These are phyloP conservation scores for Isoetes taiwanensis DNA, from an alignment of 75 land plant genomes.

Conservation along the genomic window DNA sequence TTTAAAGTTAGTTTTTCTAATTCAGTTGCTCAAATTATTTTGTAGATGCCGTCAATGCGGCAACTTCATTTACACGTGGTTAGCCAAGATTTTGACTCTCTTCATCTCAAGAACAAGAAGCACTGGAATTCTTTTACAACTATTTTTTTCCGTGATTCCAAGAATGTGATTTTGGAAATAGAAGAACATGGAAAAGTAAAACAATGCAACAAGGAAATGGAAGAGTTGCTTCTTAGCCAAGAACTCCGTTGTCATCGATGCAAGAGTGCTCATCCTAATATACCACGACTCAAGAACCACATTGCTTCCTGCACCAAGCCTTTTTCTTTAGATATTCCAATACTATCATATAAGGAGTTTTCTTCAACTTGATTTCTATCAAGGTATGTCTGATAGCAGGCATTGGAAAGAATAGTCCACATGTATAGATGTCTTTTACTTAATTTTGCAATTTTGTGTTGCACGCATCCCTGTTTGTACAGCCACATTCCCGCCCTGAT, in stretches of 20 bases:
- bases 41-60: conserved; percentile 86
- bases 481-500: no score
- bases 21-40: not conserved
- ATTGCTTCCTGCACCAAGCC: conserved; percentile 43
- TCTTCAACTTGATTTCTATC: no score
- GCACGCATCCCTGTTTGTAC: no score
- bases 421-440: no score
- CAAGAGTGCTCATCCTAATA: conserved; percentile 78
- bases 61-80: conserved; percentile 91
- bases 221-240: conserved; percentile 29
- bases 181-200: conserved; percentile 32
- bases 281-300: conserved; percentile 65
- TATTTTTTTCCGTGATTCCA: conserved; percentile 67
- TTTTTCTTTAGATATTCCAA: no score
- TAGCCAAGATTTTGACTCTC: conserved; percentile 87
- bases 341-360: no score
- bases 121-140: conserved; percentile 96
- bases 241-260: conserved; percentile 86
- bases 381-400: no score
- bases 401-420: no score
- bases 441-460: no score
- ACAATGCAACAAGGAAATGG: conserved; percentile 27
- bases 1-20: not conserved
- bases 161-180: conserved; percentile 60
- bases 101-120: conserved; percentile 71